Evolutionary conservation across 2,329 filamentous ascomycete genomes (phyloP), one percentile per base, ranked within the genome.

Genomic region (Colletotrichum musicola): DNA sequence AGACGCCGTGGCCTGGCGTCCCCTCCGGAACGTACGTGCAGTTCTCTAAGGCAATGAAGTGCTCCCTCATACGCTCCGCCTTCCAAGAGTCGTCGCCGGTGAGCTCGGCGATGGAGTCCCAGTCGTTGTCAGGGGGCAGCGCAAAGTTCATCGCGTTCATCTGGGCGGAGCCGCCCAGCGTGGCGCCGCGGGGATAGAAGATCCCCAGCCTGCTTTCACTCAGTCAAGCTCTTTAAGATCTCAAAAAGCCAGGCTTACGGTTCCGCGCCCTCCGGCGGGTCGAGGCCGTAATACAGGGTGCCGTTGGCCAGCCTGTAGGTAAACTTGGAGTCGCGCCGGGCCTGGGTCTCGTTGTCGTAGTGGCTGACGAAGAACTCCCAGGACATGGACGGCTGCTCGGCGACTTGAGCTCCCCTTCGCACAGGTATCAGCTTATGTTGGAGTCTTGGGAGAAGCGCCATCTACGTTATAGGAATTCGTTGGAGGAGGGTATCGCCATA

Each of bases 1-100:
- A 74, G 67, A 81, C 84, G 9, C 85, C 86, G 71, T 88, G 85
- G 3, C 84, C 84, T 7, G 73, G 53, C 4, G 72, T 74, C 4
- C 73, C 73, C 16, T 73, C 68, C 4, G 76, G 74, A 1, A 86
- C 74, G 73, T 87, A 86, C 2, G 76, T 72, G 75, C 81, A 81
- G 68, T 80, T 78, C 75, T 88, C 85, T 38, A 88, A 72, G 62
- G 80, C 81, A 54, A 77, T 70, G 50, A 83, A 85, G 74, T 86
- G 85, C 55, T 81, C 74, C 51, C 84, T 78, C 84, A 88, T 87
- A 44, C 84, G 83, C 4, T 78, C 77, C 0, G 85, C 77, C 0
- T 77, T 73, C 85, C 86, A 88, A 0, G 83, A 82, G 1, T 75
- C 69, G 67, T 88, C 86, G 3, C 85, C 84, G 4, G 86, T 88